phyloP scores from a whole-genome alignment of 208 protist species.

The Wallacemonas sp. region DNA sequence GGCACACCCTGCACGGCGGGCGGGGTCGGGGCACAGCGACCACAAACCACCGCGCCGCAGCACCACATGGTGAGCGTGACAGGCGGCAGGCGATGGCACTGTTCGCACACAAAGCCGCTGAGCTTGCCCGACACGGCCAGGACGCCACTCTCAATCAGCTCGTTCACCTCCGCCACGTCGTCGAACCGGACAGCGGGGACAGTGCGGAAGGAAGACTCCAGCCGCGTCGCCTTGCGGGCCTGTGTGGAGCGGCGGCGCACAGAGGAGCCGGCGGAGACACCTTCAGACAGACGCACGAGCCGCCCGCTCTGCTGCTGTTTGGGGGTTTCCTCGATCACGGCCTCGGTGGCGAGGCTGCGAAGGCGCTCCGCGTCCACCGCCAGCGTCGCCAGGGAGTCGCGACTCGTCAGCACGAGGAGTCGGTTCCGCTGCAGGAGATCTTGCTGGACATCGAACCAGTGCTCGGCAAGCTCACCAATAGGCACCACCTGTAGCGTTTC shows the following conservation, averaged over 20 bases:
- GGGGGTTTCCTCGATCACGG: conserved; percentile 10
- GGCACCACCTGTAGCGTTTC: conserved; percentile 39
- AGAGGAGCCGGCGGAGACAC: conserved; percentile 11
- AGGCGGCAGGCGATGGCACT: conserved; percentile 54
- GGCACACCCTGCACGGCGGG: conserved; percentile 38
- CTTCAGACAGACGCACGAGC: not conserved
- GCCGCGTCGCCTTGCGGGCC: conserved; percentile 21
- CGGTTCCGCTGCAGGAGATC: conserved; percentile 41
- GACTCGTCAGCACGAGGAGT: conserved; percentile 53
- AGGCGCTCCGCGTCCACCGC: conserved; percentile 24
- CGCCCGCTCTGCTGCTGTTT: conserved; percentile 12
- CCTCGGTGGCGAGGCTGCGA: conserved; percentile 2
- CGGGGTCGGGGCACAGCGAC: conserved; percentile 54
- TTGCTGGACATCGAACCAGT: conserved; percentile 60
- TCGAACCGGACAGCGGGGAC: conserved; percentile 33
- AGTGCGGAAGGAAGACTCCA: conserved; percentile 56
- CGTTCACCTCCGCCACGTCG: conserved; percentile 70
- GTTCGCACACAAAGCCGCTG: conserved; percentile 46
- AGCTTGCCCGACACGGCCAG: conserved; percentile 29
- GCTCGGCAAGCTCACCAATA: conserved; percentile 31
- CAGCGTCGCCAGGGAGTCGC: conserved; percentile 36
- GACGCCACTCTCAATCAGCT: conserved; percentile 53
- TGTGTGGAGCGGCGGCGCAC: conserved; percentile 10
- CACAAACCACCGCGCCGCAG: conserved; percentile 74
- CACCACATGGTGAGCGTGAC: conserved; percentile 78